Evolutionary conservation across 768 basidiomycete genomes (phyloP), one percentile per base, ranked within the genome.

Genomic region (Leccinellum rugosiceps): DNA sequence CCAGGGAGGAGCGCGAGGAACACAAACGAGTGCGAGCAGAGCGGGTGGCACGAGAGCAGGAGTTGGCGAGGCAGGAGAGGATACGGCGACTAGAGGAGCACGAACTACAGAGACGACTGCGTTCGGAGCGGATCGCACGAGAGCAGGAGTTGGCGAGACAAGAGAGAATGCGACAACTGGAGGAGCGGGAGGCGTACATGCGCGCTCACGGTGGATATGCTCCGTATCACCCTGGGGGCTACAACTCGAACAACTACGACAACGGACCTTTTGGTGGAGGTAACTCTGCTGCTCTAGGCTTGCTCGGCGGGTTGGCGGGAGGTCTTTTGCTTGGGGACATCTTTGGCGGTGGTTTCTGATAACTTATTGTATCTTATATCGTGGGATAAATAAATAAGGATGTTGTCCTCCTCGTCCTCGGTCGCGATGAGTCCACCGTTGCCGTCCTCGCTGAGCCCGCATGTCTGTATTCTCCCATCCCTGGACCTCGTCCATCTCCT

Each of bases 391-490:
- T 43, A 43, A 43, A 19, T 30, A 52, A 35, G 14, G 13, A 47
- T n/a, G 26, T 17, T 15, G 8, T 15, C 46, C 21, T 47, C 48
- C 17, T 26, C 26, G 4, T 47, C 48, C 13, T 26, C 26, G 14
- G 23, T 50, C 5, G 67, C 63, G 58, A 84, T 83, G 80, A 71
- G 82, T 49, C 79, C 79, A 21, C 71, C 75, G 43, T 66, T 93
- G 41, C 90, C 92, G 3, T 76, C 79, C 51, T 93, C 92, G 41
- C 75, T 94, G 63, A 88, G 88, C 67, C 92, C 92, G 6, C 92
- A 93, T 67, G 79, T 92, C 62, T 90, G 88, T 63, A 77, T 92
- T 15, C 64, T 90, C 34, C 77, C 86, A 1, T 91, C 90, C 0
- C 78, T 80, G 43, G 91, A 94, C 73, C 80, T 94, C 31, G 71